phyloP scores from a whole-genome alignment of 2,329 filamentous ascomycete species.

The Apiospora marii region DNA sequence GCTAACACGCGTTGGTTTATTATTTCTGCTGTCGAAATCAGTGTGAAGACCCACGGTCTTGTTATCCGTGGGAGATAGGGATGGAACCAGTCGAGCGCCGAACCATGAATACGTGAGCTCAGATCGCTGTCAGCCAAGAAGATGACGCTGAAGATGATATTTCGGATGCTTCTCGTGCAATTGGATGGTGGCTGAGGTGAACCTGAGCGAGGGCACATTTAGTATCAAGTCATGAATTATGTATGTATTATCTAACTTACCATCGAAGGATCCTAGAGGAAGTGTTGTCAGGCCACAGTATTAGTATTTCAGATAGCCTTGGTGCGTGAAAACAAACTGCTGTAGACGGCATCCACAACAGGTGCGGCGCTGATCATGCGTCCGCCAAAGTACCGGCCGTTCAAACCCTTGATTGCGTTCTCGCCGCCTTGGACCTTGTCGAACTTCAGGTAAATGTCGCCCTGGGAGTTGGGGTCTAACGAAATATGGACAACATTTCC shows the following conservation, averaged over 20 bases:
- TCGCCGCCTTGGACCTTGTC: constrained; percentile 93
- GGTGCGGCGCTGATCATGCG: constrained; percentile 92
- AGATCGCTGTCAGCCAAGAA: constrained; percentile 16
- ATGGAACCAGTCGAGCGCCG: constrained; percentile 24
- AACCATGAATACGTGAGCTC: constrained; percentile 24
- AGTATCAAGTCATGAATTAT: background rate
- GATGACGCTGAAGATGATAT: constrained; percentile 9
- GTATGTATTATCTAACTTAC: constrained; percentile 11
- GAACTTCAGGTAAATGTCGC: constrained; percentile 99
- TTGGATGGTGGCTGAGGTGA: background rate
- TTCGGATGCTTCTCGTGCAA: background rate
- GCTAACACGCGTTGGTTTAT: background rate
- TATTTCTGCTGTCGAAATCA: constrained; percentile 26
- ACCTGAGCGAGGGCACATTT: background rate
- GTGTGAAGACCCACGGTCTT: constrained; percentile 23
- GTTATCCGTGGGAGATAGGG: constrained; percentile 24
- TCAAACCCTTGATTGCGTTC: constrained; percentile 97
- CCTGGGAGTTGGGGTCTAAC: constrained; percentile 89
- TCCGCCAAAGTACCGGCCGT: constrained; percentile 94
- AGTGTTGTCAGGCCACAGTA: constrained; percentile 52
- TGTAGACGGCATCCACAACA: constrained; percentile 98
- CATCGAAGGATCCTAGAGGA: constrained; percentile 54
- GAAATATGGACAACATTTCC: constrained; percentile 97
- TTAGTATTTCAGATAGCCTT: constrained; percentile 78
- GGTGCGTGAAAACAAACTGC: constrained; percentile 90